Evolutionary conservation across 257 asterid species (phyloP).

Genomic region (Scutellaria baicalensis): DNA sequence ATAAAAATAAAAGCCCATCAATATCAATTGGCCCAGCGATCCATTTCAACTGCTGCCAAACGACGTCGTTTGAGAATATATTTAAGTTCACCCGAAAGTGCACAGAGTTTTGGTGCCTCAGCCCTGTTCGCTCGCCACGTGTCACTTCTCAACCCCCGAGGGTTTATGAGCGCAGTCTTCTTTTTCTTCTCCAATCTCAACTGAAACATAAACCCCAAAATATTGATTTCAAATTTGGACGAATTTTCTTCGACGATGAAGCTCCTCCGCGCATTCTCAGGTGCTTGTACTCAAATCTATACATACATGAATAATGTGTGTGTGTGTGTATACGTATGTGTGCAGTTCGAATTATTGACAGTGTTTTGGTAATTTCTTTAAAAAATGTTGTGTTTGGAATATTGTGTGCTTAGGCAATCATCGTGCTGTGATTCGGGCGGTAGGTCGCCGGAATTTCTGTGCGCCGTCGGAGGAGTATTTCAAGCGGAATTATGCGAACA

Average conservation of each 20-base stretch:
- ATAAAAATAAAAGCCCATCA: neutral
- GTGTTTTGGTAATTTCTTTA: neutral
- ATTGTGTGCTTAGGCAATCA: slow-evolving; percentile 34
- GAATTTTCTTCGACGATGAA: slow-evolving; percentile 32
- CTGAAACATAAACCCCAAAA: slow-evolving; percentile 8
- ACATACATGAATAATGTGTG: neutral
- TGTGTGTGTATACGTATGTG: neutral
- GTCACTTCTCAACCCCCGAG: slow-evolving; percentile 15
- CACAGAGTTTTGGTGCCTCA: slow-evolving; percentile 6
- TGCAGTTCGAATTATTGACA: neutral
- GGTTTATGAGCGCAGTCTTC: slow-evolving; percentile 27
- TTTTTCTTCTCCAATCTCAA: neutral
- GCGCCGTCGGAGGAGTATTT: slow-evolving; percentile 58
- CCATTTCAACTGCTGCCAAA: neutral
- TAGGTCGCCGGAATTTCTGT: slow-evolving; percentile 60
- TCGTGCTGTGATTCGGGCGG: slow-evolving; percentile 35
- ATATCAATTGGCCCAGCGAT: neutral
- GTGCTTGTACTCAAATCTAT: slow-evolving; percentile 15
- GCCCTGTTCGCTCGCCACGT: slow-evolving; percentile 11
- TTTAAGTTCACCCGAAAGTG: neutral
- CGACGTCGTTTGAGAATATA: neutral
- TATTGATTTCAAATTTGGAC: neutral
- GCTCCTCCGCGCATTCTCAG: slow-evolving; percentile 49
- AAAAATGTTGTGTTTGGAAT: neutral
- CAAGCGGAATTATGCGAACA: slow-evolving; percentile 72